Conservation (phyloP, 2,329 filamentous ascomycete genomes). For the Hypoxylon sp. region DNA sequence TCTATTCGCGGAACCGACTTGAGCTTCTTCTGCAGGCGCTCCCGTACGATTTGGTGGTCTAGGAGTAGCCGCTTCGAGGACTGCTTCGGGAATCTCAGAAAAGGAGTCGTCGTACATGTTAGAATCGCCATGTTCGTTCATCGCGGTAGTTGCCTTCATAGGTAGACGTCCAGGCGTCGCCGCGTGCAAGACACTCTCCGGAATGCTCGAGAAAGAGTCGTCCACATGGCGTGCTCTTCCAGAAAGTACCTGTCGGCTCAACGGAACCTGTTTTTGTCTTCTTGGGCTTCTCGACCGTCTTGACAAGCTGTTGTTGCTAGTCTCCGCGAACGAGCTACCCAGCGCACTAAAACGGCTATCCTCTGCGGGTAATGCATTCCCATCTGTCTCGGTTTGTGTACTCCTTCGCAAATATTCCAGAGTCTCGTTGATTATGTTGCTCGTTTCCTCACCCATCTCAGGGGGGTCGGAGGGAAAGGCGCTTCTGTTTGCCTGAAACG, state of each 20-base stretch:
- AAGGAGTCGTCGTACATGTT: conserved; percentile 62
- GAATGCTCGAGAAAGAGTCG: conserved; percentile 49
- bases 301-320: conserved; percentile 15
- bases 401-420: conserved; percentile 58
- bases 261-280: conserved; percentile 43
- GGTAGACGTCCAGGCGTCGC: conserved; percentile 43
- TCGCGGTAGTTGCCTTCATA: conserved; percentile 30
- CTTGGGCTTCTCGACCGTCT: conserved; percentile 48
- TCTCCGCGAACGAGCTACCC: conserved; percentile 15
- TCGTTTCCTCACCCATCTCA: conserved; percentile 64
- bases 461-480: conserved; percentile 47
- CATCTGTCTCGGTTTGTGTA: conserved; percentile 38
- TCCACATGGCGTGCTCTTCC: conserved; percentile 45
- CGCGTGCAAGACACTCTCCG: conserved; percentile 45
- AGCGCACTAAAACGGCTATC: conserved; percentile 12
- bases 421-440: conserved; percentile 63
- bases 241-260: conserved; percentile 48
- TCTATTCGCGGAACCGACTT: conserved; percentile 43
- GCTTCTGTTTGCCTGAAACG: conserved; percentile 54
- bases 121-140: conserved; percentile 43
- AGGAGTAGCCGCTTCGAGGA: conserved; percentile 60
- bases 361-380: conserved; percentile 20
- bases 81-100: conserved; percentile 61
- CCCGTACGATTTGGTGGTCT: conserved; percentile 40
- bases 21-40: conserved; percentile 16